Evolutionary conservation across 2,329 filamentous ascomycete genomes (phyloP), one percentile per base, ranked within the genome.

Genomic region (Claviceps cyperi): DNA sequence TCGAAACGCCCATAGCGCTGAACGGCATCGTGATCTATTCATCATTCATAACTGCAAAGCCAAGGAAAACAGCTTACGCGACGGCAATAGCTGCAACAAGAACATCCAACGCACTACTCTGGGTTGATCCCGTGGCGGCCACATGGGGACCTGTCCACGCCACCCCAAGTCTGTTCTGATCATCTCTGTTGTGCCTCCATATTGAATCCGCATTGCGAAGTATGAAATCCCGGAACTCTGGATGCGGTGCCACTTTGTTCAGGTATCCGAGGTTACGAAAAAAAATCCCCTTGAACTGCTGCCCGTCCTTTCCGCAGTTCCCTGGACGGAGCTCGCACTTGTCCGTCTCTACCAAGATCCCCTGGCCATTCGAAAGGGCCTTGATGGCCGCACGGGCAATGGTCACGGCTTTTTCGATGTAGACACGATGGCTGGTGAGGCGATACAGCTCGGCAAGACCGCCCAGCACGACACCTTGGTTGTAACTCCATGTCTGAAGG

Each of bases 211-310:
- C 83, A 51, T 84, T 86, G 28, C 63, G 66, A 46, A 72, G 62
- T 50, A 87, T 75, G 50, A 81, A 80, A 2, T 66, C 60, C 13
- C 64, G 66, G 58, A 80, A 82, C 9, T 61, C 61, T 3, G 68
- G 61, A 38, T 74, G 66, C 0, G 76, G 75, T 1, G 71, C 72
- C 2, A 64, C 74, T 1, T 65, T 58, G 21, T 83, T 69, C 36
- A 88, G 63, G 50, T 76, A 73, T 36, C 72, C 70, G 19, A 88
- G 65, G 58, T 84, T 84, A 19, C 81, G 73, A 15, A 77, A 71
- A 54, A 86, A 85, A 37, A 86, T 70, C 3, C 84, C 84, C 64
- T 88, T 87, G 72, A 87, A 88, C 58, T 84, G 79, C 36, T 76
- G 71, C 1, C 70, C 74, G 52, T 81, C 75, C 17, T 58, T 61